phyloP scores from a whole-genome alignment of 1,284 basidiomycete species.

The Pascua sp. region DNA sequence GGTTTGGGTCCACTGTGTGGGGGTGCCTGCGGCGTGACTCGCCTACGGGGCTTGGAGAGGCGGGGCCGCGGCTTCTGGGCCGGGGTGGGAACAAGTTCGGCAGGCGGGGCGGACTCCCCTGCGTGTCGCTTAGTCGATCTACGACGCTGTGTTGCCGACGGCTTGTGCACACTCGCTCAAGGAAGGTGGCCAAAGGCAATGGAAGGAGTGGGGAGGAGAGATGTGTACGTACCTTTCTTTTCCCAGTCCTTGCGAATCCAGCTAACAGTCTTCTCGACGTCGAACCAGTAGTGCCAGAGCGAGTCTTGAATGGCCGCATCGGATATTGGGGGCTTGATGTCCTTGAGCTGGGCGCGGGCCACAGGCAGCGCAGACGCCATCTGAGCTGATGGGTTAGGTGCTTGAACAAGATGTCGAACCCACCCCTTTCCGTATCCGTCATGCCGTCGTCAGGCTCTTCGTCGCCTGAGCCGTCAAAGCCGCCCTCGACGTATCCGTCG shows the following conservation, averaged over 20 bases:
- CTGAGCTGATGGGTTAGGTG: constrained; percentile 56
- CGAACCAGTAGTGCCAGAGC: constrained; percentile 87
- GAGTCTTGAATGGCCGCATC: constrained; percentile 73
- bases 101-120: constrained; percentile 31
- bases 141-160: background rate
- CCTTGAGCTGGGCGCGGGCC: constrained; percentile 65
- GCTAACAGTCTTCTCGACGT: constrained; percentile 70
- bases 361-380: constrained; percentile 67
- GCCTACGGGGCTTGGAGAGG: too few species aligned
- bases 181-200: background rate
- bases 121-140: constrained; percentile 28
- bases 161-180: constrained; percentile 10
- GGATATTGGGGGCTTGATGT: constrained; percentile 64
- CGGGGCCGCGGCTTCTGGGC: constrained; percentile 29
- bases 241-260: constrained; percentile 60
- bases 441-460: constrained; percentile 46
- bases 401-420: constrained; percentile 54
- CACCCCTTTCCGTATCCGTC: constrained; percentile 32
- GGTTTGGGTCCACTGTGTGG: background rate
- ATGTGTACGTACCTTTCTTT: constrained; percentile 66
- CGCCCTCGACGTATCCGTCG: constrained; percentile 36
- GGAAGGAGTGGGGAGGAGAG: constrained; percentile 5
- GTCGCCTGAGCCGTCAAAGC: constrained; percentile 41
- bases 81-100: constrained; percentile 34
- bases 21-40: too few species aligned